Evolutionary conservation across 2,329 filamentous ascomycete genomes (phyloP), one percentile per base, ranked within the genome.

Genomic region (Thielaviopsis cerberus): DNA sequence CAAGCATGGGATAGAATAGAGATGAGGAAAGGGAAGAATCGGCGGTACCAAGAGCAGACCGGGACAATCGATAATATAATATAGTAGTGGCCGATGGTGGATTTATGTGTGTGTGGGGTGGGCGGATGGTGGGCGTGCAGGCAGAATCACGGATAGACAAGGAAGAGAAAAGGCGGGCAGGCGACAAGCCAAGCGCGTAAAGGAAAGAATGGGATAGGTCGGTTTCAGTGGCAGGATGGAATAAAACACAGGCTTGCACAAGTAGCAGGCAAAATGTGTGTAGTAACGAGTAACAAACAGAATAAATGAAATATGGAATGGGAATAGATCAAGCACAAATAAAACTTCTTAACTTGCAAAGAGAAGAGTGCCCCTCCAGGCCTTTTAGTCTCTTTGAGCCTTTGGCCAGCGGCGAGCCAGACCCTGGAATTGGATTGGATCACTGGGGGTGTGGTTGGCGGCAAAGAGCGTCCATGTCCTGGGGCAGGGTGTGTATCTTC

Each of bases 151-250:
- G 11, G 34, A n/a, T 41, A 41, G 34, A 41, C 34, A 41, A 41
- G 34, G 34, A 17, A 41, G 34, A 41, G 34, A 41, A 41, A 41
- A 30, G 27, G n/a, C 54, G 26, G 45, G n/a, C 6, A 30, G 48
- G 34, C 23, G 17, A 37, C 10, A 53, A 53, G 34, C 34, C 55
- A 57, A 57, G 55, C 55, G 55, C 55, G 55, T 57, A 57, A 27
- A 57, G 51, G 37, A 41, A 34, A 55, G 24, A 30, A 57, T 53
- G 48, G 34, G 30, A 52, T n/a, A 41, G 34, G 34, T 41, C 34
- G 51, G 50, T 48, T 41, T n/a, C 34, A 48, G 27, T 26, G 30
- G 53, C 26, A 53, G 24, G 50, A 52, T 52, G 50, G 27, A 57
- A 52, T 24, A 22, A 27, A 20, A 3, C 25, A 25, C 27, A 27